Percentiles rank a stretch among this genome's conserved stretches.
Evolutionary conservation across 345 rosid genomes (phyloP).

Genomic region (Anastatica hierochuntica): DNA sequence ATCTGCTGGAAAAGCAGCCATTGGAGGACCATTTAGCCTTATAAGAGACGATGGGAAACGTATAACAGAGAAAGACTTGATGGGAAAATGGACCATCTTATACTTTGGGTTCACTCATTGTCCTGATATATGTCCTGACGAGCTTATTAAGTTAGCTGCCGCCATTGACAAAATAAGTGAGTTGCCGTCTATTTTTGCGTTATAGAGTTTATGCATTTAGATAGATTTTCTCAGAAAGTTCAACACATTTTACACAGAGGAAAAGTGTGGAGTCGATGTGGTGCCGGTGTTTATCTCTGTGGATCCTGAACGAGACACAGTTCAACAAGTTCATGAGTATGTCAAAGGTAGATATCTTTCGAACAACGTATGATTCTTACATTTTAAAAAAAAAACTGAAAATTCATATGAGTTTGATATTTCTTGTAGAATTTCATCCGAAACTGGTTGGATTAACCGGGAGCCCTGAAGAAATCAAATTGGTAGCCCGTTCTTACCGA

Average conservation of each 20-base stretch:
- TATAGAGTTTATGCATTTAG: neutral
- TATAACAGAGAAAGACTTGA: slow-evolving; percentile 68
- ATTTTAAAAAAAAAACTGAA: neutral
- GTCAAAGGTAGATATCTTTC: slow-evolving; percentile 60
- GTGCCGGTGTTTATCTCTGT: slow-evolving; percentile 82
- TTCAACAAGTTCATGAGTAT: slow-evolving; percentile 85
- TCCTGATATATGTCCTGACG: slow-evolving; percentile 97
- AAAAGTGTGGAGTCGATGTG: slow-evolving; percentile 57
- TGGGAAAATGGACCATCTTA: slow-evolving; percentile 79
- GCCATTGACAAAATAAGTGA: slow-evolving; percentile 87
- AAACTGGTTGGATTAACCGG: slow-evolving; percentile 84
- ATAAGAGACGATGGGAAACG: slow-evolving; percentile 72
- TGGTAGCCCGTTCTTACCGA: slow-evolving; percentile 83
- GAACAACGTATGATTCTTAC: neutral
- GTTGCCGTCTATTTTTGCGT: slow-evolving; percentile 14
- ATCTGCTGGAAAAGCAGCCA: slow-evolving; percentile 85
- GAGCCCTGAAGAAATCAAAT: slow-evolving; percentile 58
- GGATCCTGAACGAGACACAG: slow-evolving; percentile 95
- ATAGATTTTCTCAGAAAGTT: neutral
- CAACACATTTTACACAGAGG: slow-evolving; percentile 38
- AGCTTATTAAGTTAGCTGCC: slow-evolving; percentile 71
- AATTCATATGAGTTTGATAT: neutral
- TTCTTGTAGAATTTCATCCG: slow-evolving; percentile 72
- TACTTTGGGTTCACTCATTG: slow-evolving; percentile 99
- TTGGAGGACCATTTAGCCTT: slow-evolving; percentile 90